Conservation (phyloP, 1,284 basidiomycete species). For the Cystodermella granulosa region DNA sequence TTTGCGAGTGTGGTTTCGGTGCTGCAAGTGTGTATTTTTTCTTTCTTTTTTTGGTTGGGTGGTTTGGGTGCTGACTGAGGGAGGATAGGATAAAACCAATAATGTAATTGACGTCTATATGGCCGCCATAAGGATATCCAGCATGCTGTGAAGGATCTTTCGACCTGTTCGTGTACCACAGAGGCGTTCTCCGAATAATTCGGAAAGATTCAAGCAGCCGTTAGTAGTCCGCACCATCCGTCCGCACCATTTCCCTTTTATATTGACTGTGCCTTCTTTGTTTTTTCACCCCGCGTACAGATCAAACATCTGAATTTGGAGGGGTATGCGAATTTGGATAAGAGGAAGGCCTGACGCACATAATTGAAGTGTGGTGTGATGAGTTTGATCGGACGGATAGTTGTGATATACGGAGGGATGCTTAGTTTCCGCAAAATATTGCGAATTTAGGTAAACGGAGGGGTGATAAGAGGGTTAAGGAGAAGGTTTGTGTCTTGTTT, state of each 20-base stretch:
- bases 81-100: conserved; percentile 82
- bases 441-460: conserved; percentile 59
- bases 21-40: conserved; percentile 55
- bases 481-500: conserved; percentile 49
- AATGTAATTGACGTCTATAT: conserved; percentile 89
- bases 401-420: conserved; percentile 54
- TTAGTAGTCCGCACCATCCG: too few relatives aligned
- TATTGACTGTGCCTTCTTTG: too few relatives aligned
- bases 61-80: not conserved
- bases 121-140: conserved; percentile 81
- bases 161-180: conserved; percentile 77
- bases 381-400: conserved; percentile 78
- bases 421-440: conserved; percentile 48
- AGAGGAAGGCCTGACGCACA: conserved; percentile 82
- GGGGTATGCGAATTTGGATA: conserved; percentile 95
- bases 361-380: conserved; percentile 82
- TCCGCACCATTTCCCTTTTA: too few relatives aligned
- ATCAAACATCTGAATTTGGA: conserved; percentile 94
- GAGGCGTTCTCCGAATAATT: conserved; percentile 80
- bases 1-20: conserved; percentile 90
- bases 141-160: conserved; percentile 79
- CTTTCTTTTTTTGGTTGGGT: conserved; percentile 2
- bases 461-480: conserved; percentile 61
- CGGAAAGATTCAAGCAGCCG: conserved; percentile 79
- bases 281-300: conserved; percentile 35